Percentiles rank a stretch among this genome's conserved stretches.
Conservation (phyloP, 345 rosid genomes). For the Xanthoceras sorbifolium region DNA sequence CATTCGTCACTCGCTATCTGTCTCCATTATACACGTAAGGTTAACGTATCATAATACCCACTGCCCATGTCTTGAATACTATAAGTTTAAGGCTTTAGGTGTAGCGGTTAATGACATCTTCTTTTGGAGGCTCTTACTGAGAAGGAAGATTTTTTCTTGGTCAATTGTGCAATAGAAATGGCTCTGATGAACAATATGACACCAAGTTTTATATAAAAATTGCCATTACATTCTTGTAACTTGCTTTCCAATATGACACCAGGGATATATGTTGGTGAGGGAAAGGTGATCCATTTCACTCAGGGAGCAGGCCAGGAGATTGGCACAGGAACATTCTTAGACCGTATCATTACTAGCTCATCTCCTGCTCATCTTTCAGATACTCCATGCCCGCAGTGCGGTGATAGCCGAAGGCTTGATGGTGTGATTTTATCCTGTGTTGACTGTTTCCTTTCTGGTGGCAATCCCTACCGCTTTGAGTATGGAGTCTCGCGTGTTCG, state of each 20-base stretch:
- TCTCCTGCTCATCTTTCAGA: conserved; percentile 40
- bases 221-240: neutral
- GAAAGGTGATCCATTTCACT: conserved; percentile 75
- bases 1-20: no score
- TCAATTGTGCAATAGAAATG: neutral
- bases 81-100: no score
- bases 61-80: no score
- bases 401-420: conserved; percentile 40
- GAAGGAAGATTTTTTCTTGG: no score
- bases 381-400: conserved; percentile 60
- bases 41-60: no score
- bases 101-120: no score
- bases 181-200: no score
- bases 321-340: conserved; percentile 65
- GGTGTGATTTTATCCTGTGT: conserved; percentile 73
- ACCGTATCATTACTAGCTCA: conserved; percentile 53
- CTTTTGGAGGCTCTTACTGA: neutral
- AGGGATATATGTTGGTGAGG: conserved; percentile 75
- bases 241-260: neutral
- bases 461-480: conserved; percentile 58
- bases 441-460: conserved; percentile 68
- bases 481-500: conserved; percentile 47
- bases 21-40: no score
- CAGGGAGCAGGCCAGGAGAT: conserved; percentile 64
- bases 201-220: no score